These are phyloP conservation scores for Lactarius vividus DNA, from an alignment of 768 basidiomycete species.

Conservation along the genomic window DNA sequence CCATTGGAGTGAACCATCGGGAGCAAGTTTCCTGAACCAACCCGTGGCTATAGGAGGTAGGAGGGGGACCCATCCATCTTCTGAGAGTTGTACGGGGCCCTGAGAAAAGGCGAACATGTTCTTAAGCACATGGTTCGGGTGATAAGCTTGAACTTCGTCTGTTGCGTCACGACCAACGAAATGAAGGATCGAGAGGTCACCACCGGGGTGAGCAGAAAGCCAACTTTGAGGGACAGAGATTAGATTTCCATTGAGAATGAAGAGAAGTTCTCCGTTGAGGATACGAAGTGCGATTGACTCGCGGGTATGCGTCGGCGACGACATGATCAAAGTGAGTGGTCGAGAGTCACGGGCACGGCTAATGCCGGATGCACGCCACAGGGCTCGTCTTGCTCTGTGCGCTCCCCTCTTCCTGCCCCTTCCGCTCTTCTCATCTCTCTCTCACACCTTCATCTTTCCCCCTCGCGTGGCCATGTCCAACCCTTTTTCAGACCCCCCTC, in stretches of 20 bases:
- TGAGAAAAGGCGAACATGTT: slow-evolving; percentile 64
- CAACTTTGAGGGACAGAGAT: slow-evolving; percentile 68
- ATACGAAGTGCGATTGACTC: slow-evolving; percentile 67
- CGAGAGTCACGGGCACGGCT: background rate
- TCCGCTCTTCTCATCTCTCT: background rate
- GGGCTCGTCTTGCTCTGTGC: background rate
- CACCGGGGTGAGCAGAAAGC: slow-evolving; percentile 90
- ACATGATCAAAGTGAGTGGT: background rate
- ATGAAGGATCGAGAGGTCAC: slow-evolving; percentile 84
- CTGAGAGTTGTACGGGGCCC: slow-evolving; percentile 59
- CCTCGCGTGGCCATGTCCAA: slow-evolving; percentile 20
- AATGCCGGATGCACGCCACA: background rate
- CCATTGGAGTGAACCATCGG: slow-evolving; percentile 36
- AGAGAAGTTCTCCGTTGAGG: slow-evolving; percentile 68
- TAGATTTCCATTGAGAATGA: slow-evolving; percentile 67
- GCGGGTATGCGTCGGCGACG: slow-evolving; percentile 31
- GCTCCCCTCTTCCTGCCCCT: background rate
- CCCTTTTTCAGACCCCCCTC: slow-evolving; percentile 32
- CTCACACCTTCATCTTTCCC: background rate
- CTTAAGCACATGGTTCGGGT: slow-evolving; percentile 55
- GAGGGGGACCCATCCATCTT: slow-evolving; percentile 65
- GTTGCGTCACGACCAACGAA: slow-evolving; percentile 94
- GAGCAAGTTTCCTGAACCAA: slow-evolving; percentile 62
- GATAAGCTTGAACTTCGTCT: slow-evolving; percentile 93
- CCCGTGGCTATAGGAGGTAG: slow-evolving; percentile 85